These are phyloP conservation scores for Aspergillus sp. DNA, from an alignment of 2,329 filamentous ascomycete genomes.

Conservation along the genomic window DNA sequence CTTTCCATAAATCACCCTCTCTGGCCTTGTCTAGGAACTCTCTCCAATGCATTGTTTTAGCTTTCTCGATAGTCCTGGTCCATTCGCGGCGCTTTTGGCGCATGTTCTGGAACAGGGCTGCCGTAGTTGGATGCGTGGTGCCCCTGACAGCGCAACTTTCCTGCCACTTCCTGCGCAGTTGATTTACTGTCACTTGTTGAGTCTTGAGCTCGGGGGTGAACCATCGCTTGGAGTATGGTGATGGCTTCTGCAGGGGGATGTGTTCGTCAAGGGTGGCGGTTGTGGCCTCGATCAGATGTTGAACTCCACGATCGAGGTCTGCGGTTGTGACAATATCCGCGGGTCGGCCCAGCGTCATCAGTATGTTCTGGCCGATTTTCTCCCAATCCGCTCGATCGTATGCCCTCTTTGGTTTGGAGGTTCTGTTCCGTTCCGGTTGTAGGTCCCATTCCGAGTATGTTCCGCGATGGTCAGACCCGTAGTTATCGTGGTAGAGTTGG, in stretches of 20 bases:
- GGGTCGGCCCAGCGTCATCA: constrained; percentile 7
- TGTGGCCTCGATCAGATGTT: background rate
- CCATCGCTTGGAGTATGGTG: constrained; percentile 25
- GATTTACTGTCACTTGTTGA: constrained; percentile 22
- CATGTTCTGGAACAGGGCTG: constrained; percentile 15
- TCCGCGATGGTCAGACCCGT: constrained; percentile 22
- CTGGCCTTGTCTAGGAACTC: constrained; percentile 24
- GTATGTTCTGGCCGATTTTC: constrained; percentile 10
- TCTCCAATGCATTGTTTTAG: constrained; percentile 21
- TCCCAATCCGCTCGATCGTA: constrained; percentile 16
- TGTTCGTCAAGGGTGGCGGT: constrained; percentile 12
- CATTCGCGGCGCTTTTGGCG: constrained; percentile 16
- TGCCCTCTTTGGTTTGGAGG: constrained; percentile 11
- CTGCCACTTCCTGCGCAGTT: constrained; percentile 20
- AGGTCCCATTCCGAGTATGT: constrained; percentile 24
- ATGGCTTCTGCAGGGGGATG: constrained; percentile 8
- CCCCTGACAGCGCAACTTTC: constrained; percentile 7
- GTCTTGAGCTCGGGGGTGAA: constrained; percentile 25
- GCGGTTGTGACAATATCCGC: background rate
- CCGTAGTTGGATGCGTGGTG: constrained; percentile 4
- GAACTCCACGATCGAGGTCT: background rate
- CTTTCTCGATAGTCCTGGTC: constrained; percentile 23
- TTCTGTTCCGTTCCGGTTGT: background rate
- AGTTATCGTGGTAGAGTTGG: constrained; percentile 24
- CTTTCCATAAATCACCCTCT: constrained; percentile 19